Conservation (phyloP, 2,329 filamentous ascomycete species). For the Penicillium freii region DNA sequence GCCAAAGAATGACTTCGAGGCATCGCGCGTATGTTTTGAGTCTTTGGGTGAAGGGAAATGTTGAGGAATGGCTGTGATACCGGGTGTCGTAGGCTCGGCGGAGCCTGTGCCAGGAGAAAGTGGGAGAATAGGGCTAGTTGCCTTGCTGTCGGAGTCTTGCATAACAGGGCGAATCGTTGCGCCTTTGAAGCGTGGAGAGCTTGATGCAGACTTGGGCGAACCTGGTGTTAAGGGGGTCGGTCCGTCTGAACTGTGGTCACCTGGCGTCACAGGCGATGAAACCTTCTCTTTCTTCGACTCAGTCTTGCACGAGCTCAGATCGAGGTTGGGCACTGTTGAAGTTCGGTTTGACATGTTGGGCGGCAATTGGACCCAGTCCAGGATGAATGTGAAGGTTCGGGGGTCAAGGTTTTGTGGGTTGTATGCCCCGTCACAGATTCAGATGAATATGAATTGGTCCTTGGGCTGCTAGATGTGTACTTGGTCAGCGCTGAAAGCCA, state of each 20-base stretch:
- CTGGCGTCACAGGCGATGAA: constrained; percentile 35
- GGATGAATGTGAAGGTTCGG: neutral
- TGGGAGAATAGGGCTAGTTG: constrained; percentile 29
- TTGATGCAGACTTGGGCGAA: constrained; percentile 40
- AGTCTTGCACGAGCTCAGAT: constrained; percentile 35
- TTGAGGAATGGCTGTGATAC: constrained; percentile 47
- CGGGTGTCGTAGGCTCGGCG: constrained; percentile 39
- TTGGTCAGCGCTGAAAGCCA: neutral
- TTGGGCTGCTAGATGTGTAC: neutral
- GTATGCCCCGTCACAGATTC: neutral
- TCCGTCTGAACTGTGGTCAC: constrained; percentile 37
- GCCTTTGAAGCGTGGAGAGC: constrained; percentile 39
- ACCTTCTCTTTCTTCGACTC: constrained; percentile 30
- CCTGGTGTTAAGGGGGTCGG: constrained; percentile 38
- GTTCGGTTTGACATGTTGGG: constrained; percentile 39
- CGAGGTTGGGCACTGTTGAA: constrained; percentile 38
- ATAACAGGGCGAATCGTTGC: constrained; percentile 44
- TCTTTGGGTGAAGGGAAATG: constrained; percentile 46
- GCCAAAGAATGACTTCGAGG: constrained; percentile 48
- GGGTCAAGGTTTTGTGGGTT: neutral
- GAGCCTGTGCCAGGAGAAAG: constrained; percentile 27
- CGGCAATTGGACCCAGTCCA: constrained; percentile 1
- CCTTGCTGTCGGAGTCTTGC: constrained; percentile 34
- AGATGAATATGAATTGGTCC: neutral
- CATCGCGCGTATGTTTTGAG: constrained; percentile 44